Evolutionary conservation across 2,329 filamentous ascomycete genomes (phyloP).

Genomic region (Calonectria pteridis): DNA sequence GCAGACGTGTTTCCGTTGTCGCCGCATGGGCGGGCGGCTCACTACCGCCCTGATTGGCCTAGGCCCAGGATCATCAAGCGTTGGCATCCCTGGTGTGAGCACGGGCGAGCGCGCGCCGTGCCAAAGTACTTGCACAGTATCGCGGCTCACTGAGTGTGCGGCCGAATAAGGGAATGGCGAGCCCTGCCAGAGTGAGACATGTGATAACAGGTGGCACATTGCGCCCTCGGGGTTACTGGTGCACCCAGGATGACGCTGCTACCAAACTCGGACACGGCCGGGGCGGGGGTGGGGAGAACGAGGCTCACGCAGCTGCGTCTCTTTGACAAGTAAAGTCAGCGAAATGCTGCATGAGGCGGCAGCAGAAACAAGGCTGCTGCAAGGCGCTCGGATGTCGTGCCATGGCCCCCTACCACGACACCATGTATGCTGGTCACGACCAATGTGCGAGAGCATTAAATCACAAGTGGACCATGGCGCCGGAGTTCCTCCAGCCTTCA

Average conservation of each 20-base stretch:
- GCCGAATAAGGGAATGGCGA: neutral
- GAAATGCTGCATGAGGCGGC: constrained; percentile 23
- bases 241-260: neutral
- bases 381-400: constrained; percentile 29
- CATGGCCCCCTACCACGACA: constrained; percentile 30
- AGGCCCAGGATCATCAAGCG: constrained; percentile 29
- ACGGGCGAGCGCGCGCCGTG: constrained; percentile 30
- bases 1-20: constrained; percentile 47
- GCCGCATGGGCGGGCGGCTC: constrained; percentile 40
- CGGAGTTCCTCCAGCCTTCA: constrained; percentile 20
- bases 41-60: constrained; percentile 38
- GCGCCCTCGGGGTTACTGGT: neutral
- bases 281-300: neutral
- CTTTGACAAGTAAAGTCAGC: constrained; percentile 12
- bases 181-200: neutral
- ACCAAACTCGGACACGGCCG: constrained; percentile 6
- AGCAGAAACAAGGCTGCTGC: constrained; percentile 25
- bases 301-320: constrained; percentile 2
- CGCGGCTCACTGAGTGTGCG: constrained; percentile 5
- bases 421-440: constrained; percentile 22
- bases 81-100: constrained; percentile 34
- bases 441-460: constrained; percentile 22
- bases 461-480: constrained; percentile 29
- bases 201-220: neutral
- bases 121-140: constrained; percentile 15